These are phyloP conservation scores for Corinectria fuckeliana DNA, from an alignment of 2,329 filamentous ascomycete species.

Conservation along the genomic window DNA sequence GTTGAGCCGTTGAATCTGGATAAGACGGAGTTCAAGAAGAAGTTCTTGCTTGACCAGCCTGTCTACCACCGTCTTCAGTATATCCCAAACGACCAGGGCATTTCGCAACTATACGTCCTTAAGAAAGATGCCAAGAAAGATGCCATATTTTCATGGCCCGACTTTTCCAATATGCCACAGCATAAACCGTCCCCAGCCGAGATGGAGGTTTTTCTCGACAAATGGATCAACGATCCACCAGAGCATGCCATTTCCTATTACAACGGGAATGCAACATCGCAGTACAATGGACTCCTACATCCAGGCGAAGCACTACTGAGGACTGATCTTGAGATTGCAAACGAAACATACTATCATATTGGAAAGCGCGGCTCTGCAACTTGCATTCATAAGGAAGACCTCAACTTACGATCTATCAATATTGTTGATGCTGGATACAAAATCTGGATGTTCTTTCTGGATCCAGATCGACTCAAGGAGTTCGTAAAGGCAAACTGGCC, in stretches of 20 bases:
- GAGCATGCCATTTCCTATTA: background rate
- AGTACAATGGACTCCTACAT: background rate
- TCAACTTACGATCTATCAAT: background rate
- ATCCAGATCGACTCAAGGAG: background rate
- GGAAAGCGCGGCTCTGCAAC: background rate
- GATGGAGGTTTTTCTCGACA: background rate
- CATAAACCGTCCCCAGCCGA: background rate
- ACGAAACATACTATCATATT: background rate
- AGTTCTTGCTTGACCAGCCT: no score
- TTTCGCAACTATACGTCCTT: no score
- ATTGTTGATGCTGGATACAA: background rate
- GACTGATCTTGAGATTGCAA: background rate
- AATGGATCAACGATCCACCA: background rate
- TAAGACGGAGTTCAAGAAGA: no score
- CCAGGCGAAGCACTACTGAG: background rate
- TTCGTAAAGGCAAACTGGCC: background rate
- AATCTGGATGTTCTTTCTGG: background rate
- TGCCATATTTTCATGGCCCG: background rate
- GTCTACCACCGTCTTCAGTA: no score
- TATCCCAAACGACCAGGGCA: no score
- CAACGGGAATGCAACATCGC: background rate
- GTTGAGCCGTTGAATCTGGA: background rate
- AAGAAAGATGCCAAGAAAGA: background rate
- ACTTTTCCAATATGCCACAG: background rate
- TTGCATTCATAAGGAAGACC: background rate